Evolutionary conservation across 371 early-diverging fungal species (phyloP), one percentile per base, ranked within the genome.

Genomic region (Coemansia sp.): DNA sequence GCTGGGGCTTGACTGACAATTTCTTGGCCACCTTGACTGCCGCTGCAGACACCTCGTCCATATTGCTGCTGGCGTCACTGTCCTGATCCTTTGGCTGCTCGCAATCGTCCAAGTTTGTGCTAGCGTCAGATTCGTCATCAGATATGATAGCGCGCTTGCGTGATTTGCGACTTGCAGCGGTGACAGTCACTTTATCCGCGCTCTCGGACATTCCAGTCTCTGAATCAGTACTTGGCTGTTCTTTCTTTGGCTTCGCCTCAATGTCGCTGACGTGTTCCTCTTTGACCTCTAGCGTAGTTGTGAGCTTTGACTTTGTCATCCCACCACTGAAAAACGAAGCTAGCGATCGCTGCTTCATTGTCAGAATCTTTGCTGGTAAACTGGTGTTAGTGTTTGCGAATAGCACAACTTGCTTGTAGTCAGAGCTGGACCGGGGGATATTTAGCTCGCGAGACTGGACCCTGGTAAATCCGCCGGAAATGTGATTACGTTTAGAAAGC

Each of bases 261-360:
- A 37, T 24, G 29, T 29, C 51, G 5, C 39, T 16, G 11, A 29
- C 39, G 4, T 26, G 29, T 3, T 47, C 62, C 62, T 47, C 40
- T 37, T n/a, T 31, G 22, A 27, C 22, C 47, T 29, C 42, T 51
- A 42, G 16, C 26, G 31, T 40, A n/a, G 13, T 3, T 3, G 42
- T 61, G 45, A 6, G 31, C 29, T 71, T 66, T 39, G 21, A 34
- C 60, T 67, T 71, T 18, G 48, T 56, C 57, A 61, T 60, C 27
- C 67, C 74, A 1, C 66, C 61, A 5, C 59, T 26, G 58, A 74
- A 74, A 34, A 74, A 74, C 10, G 75, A 71, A 8, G 67, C 58
- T 13, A 74, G 34, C 3, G 54, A 59, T 37, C 59, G 58, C 42
- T 74, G 74, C 26, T 74, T 70, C 73, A 71, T 73, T 21, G 34